Evolutionary conservation across 805 yeast species (phyloP).

Genomic region (Pichia thaimueangensis): DNA sequence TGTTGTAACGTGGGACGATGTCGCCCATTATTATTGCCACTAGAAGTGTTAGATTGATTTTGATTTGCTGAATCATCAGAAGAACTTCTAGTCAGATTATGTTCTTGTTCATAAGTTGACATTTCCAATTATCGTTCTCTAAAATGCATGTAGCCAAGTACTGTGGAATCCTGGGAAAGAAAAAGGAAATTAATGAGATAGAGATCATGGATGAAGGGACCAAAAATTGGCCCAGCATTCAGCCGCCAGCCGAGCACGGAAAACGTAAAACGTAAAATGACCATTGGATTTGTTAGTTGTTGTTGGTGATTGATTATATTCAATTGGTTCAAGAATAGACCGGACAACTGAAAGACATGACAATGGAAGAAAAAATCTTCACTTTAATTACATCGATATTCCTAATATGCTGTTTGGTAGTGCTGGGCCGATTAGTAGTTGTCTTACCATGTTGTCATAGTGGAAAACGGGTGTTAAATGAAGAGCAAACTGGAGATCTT

Average conservation of each 20-base stretch:
- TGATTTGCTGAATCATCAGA: not conserved
- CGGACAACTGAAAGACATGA: not conserved
- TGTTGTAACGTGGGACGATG: constrained; percentile 13
- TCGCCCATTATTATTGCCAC: not conserved
- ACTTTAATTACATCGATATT: constrained; percentile 14
- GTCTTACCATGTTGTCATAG: constrained; percentile 21
- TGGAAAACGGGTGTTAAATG: not conserved
- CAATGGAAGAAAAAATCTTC: constrained; percentile 21
- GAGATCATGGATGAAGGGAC: too few species aligned
- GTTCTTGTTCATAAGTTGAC: constrained; percentile 20
- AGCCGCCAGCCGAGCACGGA: too few species aligned
- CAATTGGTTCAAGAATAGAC: too few species aligned
- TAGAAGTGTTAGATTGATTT: not conserved
- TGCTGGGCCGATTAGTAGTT: constrained; percentile 16
- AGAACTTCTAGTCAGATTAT: constrained; percentile 8
- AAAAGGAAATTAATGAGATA: too few species aligned
- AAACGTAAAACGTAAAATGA: too few species aligned
- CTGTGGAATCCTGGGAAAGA: too few species aligned
- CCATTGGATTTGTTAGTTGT: too few species aligned
- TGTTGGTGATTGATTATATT: too few species aligned
- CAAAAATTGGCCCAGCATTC: too few species aligned
- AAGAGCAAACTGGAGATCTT: not conserved
- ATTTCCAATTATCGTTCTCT: too few species aligned
- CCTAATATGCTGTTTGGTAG: constrained; percentile 7
- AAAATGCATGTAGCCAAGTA: too few species aligned